Evolutionary conservation across 2,329 filamentous ascomycete genomes (phyloP), one percentile per base, ranked within the genome.

Genomic region (Drechslera avenae): DNA sequence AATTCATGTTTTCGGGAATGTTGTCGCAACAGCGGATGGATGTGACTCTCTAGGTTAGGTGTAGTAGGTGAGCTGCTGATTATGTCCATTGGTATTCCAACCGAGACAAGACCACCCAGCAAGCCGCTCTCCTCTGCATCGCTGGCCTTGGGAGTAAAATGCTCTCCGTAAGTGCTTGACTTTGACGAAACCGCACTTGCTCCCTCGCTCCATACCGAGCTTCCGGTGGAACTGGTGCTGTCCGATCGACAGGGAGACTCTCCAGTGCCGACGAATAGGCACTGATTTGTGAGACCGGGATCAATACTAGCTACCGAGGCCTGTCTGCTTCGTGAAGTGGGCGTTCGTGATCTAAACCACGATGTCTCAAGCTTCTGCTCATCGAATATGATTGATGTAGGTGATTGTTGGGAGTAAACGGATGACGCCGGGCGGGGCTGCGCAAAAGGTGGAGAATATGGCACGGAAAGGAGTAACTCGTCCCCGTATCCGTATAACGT

Each of bases 401-500:
- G 59, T 6, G 58, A 57, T 17, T 43, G 54, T 9, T 52, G 39
- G 10, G 51, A 55, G 34, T 49, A 50, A 12, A 41, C 52, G 12
- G 39, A 51, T n/a, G 35, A 49, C 8, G 37, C 8, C 18, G 43
- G 52, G 8, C 41, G 46, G 9, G 50, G 19, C 10, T 41, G 37
- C 8, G 30, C 16, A 7, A 37, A 37, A 9, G 44, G 41, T 2
- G 56, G 37, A 23, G 57, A 39, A 4, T 42, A 49, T 16, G 54
- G 19, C 3, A 54, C 53, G 5, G 62, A 54, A 26, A 64, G 57
- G 21, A 70, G 72, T 14, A 69, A 46, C 0, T 69, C 74, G 23
- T 75, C 74, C 10, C 72, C 73, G 39, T 75, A 74, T 1, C 72
- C 71, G 21, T 73, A 70, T 1, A 75, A 64, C 7, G 75, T 51